Conservation (phyloP, 2,329 filamentous ascomycete species). For the Corniculantispora saksenae region DNA sequence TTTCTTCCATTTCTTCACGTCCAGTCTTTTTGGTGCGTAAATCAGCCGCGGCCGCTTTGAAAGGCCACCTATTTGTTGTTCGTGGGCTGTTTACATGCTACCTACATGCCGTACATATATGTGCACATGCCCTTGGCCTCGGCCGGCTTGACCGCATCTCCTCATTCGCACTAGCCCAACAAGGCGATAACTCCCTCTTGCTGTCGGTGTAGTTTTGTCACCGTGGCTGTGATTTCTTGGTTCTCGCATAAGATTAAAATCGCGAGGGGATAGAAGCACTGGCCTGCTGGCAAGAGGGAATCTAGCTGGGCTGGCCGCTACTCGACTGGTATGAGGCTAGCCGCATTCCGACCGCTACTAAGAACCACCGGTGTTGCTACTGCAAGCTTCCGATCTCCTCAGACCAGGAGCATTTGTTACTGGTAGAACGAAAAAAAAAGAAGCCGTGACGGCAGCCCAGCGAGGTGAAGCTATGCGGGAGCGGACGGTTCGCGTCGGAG, state of each 20-base stretch:
- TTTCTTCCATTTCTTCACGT: neutral
- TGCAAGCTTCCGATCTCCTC: neutral
- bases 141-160: conserved; percentile 17
- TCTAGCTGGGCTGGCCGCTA: conserved; percentile 2
- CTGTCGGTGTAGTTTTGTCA: conserved; percentile 6
- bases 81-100: neutral
- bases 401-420: neutral
- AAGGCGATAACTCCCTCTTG: neutral
- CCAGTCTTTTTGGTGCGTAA: neutral
- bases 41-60: neutral
- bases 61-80: conserved; percentile 1
- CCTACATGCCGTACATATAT: conserved; percentile 12
- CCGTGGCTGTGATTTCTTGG: neutral
- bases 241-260: neutral
- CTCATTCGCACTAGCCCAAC: conserved; percentile 5
- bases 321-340: conserved; percentile 14
- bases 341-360: conserved; percentile 6
- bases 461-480: neutral
- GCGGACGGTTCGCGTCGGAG: neutral
- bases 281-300: neutral
- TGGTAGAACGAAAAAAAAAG: neutral
- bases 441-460: too few species aligned
- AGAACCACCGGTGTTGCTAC: neutral
- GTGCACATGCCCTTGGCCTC: conserved; percentile 7
- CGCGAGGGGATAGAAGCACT: neutral